These are phyloP conservation scores for Diaporthe ampelina DNA, from an alignment of 2,329 filamentous ascomycete species.

Conservation along the genomic window DNA sequence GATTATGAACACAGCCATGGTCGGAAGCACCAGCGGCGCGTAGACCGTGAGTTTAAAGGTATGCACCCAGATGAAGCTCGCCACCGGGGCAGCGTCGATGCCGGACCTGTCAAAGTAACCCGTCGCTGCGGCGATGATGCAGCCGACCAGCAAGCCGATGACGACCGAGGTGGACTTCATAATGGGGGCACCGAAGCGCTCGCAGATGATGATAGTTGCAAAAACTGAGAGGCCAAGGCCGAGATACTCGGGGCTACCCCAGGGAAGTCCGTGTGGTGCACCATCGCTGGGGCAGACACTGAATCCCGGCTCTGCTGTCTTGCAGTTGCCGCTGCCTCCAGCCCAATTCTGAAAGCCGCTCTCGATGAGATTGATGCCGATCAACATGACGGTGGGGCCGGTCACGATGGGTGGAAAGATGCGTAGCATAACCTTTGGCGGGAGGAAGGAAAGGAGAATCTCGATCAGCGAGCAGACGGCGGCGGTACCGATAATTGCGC, in stretches of 20 bases:
- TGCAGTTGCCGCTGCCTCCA: constrained; percentile 76
- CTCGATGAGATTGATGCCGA: constrained; percentile 80
- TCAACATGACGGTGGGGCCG: constrained; percentile 68
- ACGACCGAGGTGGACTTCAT: constrained; percentile 87
- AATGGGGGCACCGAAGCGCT: constrained; percentile 85
- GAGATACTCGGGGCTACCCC: constrained; percentile 84
- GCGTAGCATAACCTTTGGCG: constrained; percentile 75
- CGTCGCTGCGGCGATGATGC: constrained; percentile 82
- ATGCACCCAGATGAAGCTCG: constrained; percentile 83
- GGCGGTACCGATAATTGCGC: constrained; percentile 79
- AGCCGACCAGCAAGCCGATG: constrained; percentile 80
- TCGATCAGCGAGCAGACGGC: constrained; percentile 77
- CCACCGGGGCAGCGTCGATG: constrained; percentile 79
- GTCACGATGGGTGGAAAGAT: constrained; percentile 80
- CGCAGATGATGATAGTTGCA: constrained; percentile 82
- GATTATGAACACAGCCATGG: constrained; percentile 79
- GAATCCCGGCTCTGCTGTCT: constrained; percentile 67
- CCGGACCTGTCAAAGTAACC: constrained; percentile 83
- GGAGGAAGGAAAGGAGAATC: constrained; percentile 81
- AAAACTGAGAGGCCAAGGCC: constrained; percentile 86
- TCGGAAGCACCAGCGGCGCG: constrained; percentile 79
- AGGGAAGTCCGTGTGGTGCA: constrained; percentile 80
- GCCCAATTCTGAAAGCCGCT: constrained; percentile 84
- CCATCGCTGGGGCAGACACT: constrained; percentile 75
- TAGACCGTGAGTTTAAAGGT: constrained; percentile 82